Base-by-base conservation (phyloP, 2,329 filamentous ascomycete species). In the Paraphaeosphaeria sporulosa region DNA sequence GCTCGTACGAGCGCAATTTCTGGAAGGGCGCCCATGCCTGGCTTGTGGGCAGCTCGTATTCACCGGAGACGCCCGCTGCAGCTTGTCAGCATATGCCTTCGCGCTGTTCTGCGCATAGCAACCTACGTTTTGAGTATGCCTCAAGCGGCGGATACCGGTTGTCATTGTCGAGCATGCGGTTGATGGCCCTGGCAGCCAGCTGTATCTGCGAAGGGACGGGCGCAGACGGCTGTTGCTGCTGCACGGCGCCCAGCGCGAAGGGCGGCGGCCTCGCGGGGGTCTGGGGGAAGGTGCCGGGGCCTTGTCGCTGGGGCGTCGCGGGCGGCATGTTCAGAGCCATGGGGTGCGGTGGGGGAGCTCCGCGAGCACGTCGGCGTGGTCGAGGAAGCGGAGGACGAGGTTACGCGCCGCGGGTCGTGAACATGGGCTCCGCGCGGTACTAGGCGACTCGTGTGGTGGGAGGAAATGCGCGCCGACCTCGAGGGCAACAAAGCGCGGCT, bases 1-100 rank as follows among this genome's bases (percentile, higher is more conserved):
- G 94, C 69, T 91, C 89, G 80, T 97, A 94, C 79, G 90, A 91
- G 69, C 91, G 90, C 30, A 90, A 87, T 78, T 91, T 92, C 75
- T 97, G 91, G 75, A 97, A 99, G 0, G 95, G 95, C 44, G 91
- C 88, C 91, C 93, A 95, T 63, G 93, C 86, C 67, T 85, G 79
- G 58, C 83, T 83, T 40, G 77, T 81, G 44, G 91, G 87, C 51
- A 96, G 82, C 70, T 97, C 93, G 80, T 98, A 98, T 65, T 97
- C 93, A 71, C 92, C 94, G 5, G 94, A 97, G 65, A 91, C 89
- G 65, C 95, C 93, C 81, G 94, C 92, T 96, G 69, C 58, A 64
- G 9, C 59, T 40, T 13, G 69, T 81, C 68, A 78, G 73, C 63
- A 63, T 30, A 17, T 43, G 43, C 15, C 32, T 42, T 36, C 23